Base-by-base conservation (phyloP, 2,329 filamentous ascomycete genomes). In the Teratosphaeria gauchensis region DNA sequence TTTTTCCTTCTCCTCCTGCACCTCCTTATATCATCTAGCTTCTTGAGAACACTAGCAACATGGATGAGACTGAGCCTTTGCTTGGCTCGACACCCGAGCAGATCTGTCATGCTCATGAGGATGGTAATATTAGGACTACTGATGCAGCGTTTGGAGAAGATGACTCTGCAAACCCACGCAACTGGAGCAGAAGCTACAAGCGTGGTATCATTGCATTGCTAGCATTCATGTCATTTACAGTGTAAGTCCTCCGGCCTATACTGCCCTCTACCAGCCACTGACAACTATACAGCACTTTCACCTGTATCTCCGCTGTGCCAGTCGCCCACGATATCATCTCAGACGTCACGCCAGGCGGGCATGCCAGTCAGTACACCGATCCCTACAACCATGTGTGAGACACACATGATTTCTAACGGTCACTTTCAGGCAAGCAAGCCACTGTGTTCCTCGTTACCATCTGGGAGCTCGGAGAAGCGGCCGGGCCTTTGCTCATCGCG, bases 161-260 rank as follows among this genome's bases (percentile, higher is more conserved):
- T 30, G 80, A 82, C 58, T 63, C 71, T 1, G 79, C 80, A 14
- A 80, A 84, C 63, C 82, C 82, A 1, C 68, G 78, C 57, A 75
- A 82, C 57, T 85, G 82, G 82, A 75, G 79, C 4, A 57, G 54
- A 12, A 48, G 63, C 16, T 71, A 69, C 70, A 82, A 83, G 68
- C 81, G 80, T 77, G 70, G 73, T 28, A 75, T 84, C 55, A 79
- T 83, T n/a, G 64, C 72, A 19, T 66, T 84, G 38, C 72, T 84
- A 31, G 78, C 79, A 21, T 73, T 79, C 55, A 82, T 80, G 75
- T 77, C 79, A 0, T 84, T 84, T 61, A 82, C 79, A 0, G 80
- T 84, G 80, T 83, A 75, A 56, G 64, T 59, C 1, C 4, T n/a
- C 38, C 30, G 5, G 2, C 8, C 7, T 35, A 12, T 19, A 28